Base-by-base conservation (phyloP, 768 basidiomycete genomes). In the Lactarius psammicola region DNA sequence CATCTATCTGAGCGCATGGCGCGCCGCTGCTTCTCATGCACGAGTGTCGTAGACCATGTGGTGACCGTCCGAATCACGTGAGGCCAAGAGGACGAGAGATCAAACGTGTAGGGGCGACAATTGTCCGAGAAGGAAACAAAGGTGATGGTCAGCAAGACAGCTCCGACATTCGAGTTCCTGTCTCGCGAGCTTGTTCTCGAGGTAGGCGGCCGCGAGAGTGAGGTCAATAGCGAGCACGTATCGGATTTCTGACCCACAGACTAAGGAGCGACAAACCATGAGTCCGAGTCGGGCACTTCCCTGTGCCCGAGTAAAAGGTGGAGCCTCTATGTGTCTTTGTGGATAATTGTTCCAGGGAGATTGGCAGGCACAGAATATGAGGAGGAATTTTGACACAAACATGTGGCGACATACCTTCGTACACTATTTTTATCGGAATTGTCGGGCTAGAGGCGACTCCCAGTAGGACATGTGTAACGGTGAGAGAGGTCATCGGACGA, bases 11-110 rank as follows among this genome's bases (percentile, higher is more conserved):
- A 20, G 11, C 34, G 56, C 56, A 57, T 57, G 56, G 56, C 13
- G n/a, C 23, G 2, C 13, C 17, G 20, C 23, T 33, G n/a, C 36
- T 57, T 38, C 56, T 26, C 36, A 26, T 23, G 56, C 34, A 23
- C n/a, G 56, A 17, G 34, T 17, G 2, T 57, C 56, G 36, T 26
- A 8, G n/a, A 57, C 56, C 34, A 57, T 57, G 56, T 57, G 56
- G 56, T 17, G 34, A 57, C 56, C 7, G 20, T 33, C 54, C 10
- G 54, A 33, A 56, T 18, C 54, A n/a, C 23, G 31, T 30, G 33
- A n/a, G n/a, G n/a, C n/a, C n/a, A n/a, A n/a, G n/a, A n/a, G n/a
- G n/a, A n/a, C n/a, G n/a, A n/a, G n/a, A n/a, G n/a, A n/a, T n/a
- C n/a, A n/a, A n/a, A n/a, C n/a, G n/a, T 11, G 44, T 46, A 20